A percentile compares a stretch with the other conserved stretches of the same genome.
Evolutionary conservation across 1,284 basidiomycete species (phyloP).

Genomic region (Tetrapyrgos nigripes): DNA sequence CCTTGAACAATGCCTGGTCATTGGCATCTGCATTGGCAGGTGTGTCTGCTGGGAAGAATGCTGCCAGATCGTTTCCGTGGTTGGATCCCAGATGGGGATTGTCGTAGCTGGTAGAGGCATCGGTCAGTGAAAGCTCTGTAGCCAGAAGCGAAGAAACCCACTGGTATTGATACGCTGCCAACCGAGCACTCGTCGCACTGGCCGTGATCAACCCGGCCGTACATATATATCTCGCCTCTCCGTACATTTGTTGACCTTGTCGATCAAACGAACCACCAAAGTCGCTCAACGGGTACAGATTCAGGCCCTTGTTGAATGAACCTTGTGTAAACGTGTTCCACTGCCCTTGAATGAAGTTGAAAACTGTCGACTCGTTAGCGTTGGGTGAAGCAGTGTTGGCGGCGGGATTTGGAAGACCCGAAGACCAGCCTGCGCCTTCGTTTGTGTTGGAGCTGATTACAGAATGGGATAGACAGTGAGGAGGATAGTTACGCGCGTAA

Average conservation of each 20-base stretch:
- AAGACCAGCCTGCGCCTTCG: slow-evolving; percentile 22
- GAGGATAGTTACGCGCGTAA: background rate
- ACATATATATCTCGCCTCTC: slow-evolving; percentile 21
- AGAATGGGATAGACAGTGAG: background rate
- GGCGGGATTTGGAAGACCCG: slow-evolving; percentile 7
- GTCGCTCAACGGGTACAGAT: slow-evolving; percentile 14
- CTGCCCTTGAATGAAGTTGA: slow-evolving; percentile 20
- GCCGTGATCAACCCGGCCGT: slow-evolving; percentile 16
- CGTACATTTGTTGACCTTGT: slow-evolving; percentile 23
- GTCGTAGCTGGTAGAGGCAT: slow-evolving; percentile 9
- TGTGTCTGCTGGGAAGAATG: slow-evolving; percentile 4
- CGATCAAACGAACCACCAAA: slow-evolving; percentile 12
- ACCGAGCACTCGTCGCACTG: background rate
- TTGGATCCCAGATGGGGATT: slow-evolving; percentile 15
- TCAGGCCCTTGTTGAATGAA: slow-evolving; percentile 8
- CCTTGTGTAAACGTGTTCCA: slow-evolving; percentile 8
- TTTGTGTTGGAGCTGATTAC: slow-evolving; percentile 19
- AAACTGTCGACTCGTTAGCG: slow-evolving; percentile 15
- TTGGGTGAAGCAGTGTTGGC: slow-evolving; percentile 18
- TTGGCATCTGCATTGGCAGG: slow-evolving; percentile 1
- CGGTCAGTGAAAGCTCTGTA: background rate
- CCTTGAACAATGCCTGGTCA: slow-evolving; percentile 9
- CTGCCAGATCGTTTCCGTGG: slow-evolving; percentile 13
- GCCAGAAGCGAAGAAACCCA: background rate
- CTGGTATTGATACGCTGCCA: slow-evolving; percentile 10